Evolutionary conservation across 768 basidiomycete genomes (phyloP).

Genomic region (Macrolepiota fuliginosa): DNA sequence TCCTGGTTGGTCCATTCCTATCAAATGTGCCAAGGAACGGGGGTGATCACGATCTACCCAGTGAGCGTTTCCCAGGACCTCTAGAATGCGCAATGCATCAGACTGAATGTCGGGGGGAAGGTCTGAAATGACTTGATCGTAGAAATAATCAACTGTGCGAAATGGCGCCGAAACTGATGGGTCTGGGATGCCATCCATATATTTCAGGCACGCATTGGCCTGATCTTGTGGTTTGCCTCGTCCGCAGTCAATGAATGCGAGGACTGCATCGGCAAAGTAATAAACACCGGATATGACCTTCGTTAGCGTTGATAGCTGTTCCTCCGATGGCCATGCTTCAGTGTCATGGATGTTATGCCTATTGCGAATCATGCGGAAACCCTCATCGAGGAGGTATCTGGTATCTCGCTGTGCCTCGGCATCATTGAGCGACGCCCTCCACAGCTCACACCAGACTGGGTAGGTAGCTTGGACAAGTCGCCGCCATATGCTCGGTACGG

Average conservation of each 20-base stretch:
- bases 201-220: neutral
- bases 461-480: neutral
- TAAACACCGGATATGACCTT: neutral
- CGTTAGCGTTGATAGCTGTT: neutral
- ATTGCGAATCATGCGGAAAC: neutral
- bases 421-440: neutral
- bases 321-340: neutral
- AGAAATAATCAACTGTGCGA: neutral
- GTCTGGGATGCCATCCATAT: neutral
- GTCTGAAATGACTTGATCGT: neutral
- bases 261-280: neutral
- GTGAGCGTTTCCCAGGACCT: neutral
- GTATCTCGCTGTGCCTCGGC: neutral
- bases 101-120: neutral
- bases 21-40: neutral
- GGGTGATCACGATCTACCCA: neutral
- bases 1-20: too few relatives aligned
- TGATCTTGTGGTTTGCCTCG: neutral
- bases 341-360: neutral
- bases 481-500: neutral
- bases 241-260: neutral
- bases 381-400: neutral
- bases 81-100: neutral
- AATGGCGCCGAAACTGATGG: neutral
- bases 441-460: too few relatives aligned